Conservation (phyloP, 768 basidiomycete species). For the Serpula lacrymans region DNA sequence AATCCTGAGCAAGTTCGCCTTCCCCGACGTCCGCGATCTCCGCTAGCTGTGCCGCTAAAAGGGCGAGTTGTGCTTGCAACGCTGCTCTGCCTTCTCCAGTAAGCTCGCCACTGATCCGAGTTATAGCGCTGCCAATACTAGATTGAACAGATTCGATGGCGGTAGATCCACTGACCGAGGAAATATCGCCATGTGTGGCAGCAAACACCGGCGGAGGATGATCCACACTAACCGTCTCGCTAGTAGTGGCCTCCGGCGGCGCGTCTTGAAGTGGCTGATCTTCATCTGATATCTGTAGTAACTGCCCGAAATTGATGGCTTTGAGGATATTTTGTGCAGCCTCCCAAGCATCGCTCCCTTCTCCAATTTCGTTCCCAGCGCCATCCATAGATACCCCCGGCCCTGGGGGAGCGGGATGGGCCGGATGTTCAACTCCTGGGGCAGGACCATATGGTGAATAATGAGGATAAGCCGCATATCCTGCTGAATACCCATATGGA, state of each 20-base stretch:
- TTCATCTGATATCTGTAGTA: conserved; percentile 40
- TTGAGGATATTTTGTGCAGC: conserved; percentile 76
- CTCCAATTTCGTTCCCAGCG: conserved; percentile 31
- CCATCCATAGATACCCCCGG: conserved; percentile 3
- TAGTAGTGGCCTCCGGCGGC: not conserved
- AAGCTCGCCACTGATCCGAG: conserved; percentile 19
- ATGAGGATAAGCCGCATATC: conserved; percentile 23
- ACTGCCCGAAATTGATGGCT: conserved; percentile 67
- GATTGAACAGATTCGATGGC: not conserved
- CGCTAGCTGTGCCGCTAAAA: conserved; percentile 68
- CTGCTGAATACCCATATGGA: conserved; percentile 38
- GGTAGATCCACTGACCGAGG: conserved; percentile 4
- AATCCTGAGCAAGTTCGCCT: conserved; percentile 25
- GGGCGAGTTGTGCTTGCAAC: conserved; percentile 68
- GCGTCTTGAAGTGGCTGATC: conserved; percentile 1
- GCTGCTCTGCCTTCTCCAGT: conserved; percentile 54
- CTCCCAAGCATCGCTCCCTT: conserved; percentile 66
- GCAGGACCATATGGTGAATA: conserved; percentile 17
- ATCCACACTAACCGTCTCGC: conserved; percentile 2
- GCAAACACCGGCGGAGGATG: not conserved
- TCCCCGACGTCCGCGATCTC: conserved; percentile 53
- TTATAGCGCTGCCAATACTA: conserved; percentile 4
- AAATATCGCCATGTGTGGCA: not conserved
- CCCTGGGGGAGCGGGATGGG: not conserved
- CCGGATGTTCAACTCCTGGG: conserved; percentile 2